These are phyloP conservation scores for Coemansia sp. DNA, from an alignment of 192 early-diverging fungal species.

Conservation along the genomic window DNA sequence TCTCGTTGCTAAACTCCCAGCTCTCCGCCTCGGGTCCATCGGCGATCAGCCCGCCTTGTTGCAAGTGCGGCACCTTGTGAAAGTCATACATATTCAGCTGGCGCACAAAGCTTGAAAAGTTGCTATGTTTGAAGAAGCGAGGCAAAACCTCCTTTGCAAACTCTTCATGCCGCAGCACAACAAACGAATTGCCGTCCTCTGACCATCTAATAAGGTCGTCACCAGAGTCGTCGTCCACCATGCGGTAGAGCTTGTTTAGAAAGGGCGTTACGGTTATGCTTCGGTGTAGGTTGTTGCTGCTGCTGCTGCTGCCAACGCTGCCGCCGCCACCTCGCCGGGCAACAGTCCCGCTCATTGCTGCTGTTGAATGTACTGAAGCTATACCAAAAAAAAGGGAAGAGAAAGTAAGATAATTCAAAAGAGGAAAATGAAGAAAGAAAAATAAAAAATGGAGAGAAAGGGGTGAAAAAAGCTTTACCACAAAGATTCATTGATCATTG, in stretches of 20 bases:
- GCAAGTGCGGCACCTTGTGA: conserved; percentile 93
- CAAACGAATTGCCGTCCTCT: conserved; percentile 81
- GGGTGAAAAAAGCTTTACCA: neutral
- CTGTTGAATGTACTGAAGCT: neutral
- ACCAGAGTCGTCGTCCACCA: conserved; percentile 84
- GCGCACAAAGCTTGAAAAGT: conserved; percentile 86
- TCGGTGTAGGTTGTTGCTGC: conserved; percentile 37
- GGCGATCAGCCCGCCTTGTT: conserved; percentile 80
- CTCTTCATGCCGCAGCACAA: conserved; percentile 70
- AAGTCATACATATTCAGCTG: conserved; percentile 97
- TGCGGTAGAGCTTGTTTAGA: conserved; percentile 92
- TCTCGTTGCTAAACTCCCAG: conserved; percentile 89
- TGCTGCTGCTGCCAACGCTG: no score
- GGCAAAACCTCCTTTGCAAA: conserved; percentile 83
- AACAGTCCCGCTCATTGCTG: conserved; percentile 18
- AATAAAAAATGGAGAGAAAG: neutral
- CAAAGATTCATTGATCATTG: neutral
- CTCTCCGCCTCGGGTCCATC: conserved; percentile 70
- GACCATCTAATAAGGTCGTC: conserved; percentile 90
- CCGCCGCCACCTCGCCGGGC: conserved; percentile 16
- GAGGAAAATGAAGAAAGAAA: neutral
- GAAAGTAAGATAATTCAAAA: neutral
- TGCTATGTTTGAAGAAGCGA: conserved; percentile 88
- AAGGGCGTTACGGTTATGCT: conserved; percentile 78
- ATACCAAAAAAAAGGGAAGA: neutral